Base-by-base conservation (phyloP, 305 asterid genomes). In the Fraxinus sp. region DNA sequence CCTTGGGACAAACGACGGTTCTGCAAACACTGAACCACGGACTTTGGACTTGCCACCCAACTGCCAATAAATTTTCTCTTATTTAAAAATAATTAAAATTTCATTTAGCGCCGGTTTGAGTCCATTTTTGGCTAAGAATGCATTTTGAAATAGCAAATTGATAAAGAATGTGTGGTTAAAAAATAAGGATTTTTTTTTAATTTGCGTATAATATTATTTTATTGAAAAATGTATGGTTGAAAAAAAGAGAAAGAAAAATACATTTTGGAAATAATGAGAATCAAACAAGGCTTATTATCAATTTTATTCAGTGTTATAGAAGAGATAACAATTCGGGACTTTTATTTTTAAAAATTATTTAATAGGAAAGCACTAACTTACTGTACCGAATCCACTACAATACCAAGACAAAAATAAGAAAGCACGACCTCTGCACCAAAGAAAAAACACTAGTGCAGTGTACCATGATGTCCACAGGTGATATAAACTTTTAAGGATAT, bases 321-420 rank as follows among this genome's bases (percentile, higher is more conserved):
- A 13, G 2, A 13, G 13, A 26, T 3, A 72, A 88, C 85, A 81
- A 80, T 88, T 75, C 83, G 71, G 16, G 68, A 70, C 59, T 49
- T 14, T 75, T 80, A 85, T 79, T 80, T 80, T 81, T 59, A 79
- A 84, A 85, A 16, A 79, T 83, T 70, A 78, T 80, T 83, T 64
- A 88, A 85, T 82, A 73, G 79, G 78, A 78, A 79, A 78, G 82
- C 87, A 83, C 78, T 76, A 84, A 24, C 55, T 74, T 82, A 86
- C 85, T 86, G 88, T 79, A 86, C 87, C 86, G 24, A 76, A 81
- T 72, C 90, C 92, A 89, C 88, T 85, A 78, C 78, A 83, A 70
- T 22, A 33, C 88, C 52, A 33, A 35, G 89, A 86, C 88, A 86
- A 78, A 79, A 64, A 68, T 78, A 77, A 79, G 84, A 71, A 79